Evolutionary conservation across 768 basidiomycete genomes (phyloP), one percentile per base, ranked within the genome.

Genomic region (Amyloporia xantha): DNA sequence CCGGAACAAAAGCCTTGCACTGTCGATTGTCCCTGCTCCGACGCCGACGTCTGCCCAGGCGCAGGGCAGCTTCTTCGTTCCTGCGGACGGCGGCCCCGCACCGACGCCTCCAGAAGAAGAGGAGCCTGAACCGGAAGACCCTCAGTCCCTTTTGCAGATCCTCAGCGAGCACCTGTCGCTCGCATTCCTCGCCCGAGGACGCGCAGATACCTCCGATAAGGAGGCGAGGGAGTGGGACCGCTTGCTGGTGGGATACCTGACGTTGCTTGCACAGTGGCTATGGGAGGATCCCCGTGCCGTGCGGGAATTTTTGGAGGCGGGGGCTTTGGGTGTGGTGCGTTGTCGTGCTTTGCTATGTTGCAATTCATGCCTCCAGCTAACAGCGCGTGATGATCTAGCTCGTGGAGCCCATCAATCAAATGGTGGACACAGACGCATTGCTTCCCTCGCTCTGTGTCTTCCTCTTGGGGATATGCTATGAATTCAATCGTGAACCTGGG

Each of bases 271-370:
- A 3, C 91, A 93, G 53, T 99, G 96, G 96, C 72, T 96, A 5
- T 99, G 94, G 94, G 95, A 98, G 59, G 94, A 96, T 58, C 83
- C 93, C 0, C 78, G 74, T 45, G 84, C 88, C 0, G 91, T 96
- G 44, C 76, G 82, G 52, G 92, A 90, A 61, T 95, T 97, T 60
- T 71, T 99, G 54, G 84, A 90, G 59, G 85, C 91, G 5, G 91
- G 93, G 19, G 92, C 91, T 44, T 68, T 99, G 42, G 86, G 90
- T 47, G 83, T 93, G 59, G 94, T 97, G 65, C 59, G 92, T 79
- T 1, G 20, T 33, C 30, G 7, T 7, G 30, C 30, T 33, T n/a
- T n/a, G n/a, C n/a, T n/a, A n/a, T n/a, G n/a, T n/a, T n/a, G 30
- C 41, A 20, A 13, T 20, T n/a, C n/a, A n/a, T n/a, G 30, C 9